Evolutionary conservation across 352 stramenopile genomes (phyloP).

Genomic region (Elongisporangium anandrum): DNA sequence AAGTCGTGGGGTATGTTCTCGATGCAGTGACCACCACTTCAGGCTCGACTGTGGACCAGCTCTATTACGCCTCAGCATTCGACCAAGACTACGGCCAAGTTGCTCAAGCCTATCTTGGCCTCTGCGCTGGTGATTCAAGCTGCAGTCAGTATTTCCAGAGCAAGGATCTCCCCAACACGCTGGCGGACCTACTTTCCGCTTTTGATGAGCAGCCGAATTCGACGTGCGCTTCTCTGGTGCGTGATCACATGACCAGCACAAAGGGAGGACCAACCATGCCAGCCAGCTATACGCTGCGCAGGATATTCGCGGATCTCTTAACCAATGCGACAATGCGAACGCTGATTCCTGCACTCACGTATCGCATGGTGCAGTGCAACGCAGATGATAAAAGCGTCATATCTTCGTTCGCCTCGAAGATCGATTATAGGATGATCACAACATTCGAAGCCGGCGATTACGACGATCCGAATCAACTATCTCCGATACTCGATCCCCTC

Average conservation of each 20-base stretch:
- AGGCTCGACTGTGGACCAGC: conserved; percentile 18
- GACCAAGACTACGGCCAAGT: conserved; percentile 31
- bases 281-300: conserved; percentile 17
- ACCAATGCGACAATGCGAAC: conserved; percentile 9
- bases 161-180: conserved; percentile 5
- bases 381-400: conserved; percentile 17
- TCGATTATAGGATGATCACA: background rate
- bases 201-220: conserved; percentile 21
- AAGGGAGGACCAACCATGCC: conserved; percentile 1
- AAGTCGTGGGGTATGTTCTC: conserved; percentile 11
- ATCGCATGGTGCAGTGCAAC: conserved; percentile 29
- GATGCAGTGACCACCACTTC: conserved; percentile 27
- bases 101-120: conserved; percentile 20
- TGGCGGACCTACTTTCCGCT: conserved; percentile 10
- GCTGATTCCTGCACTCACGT: conserved; percentile 30
- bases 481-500: conserved; percentile 36
- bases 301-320: conserved; percentile 21
- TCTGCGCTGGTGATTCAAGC: conserved; percentile 10
- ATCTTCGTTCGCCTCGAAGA: conserved; percentile 13
- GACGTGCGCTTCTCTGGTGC: conserved; percentile 16
- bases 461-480: conserved; percentile 2
- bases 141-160: conserved; percentile 18
- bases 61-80: conserved; percentile 30
- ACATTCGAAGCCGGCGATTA: conserved; percentile 15
- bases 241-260: background rate